Conservation (phyloP, 345 rosid species). For the Eucalyptus melliodora region DNA sequence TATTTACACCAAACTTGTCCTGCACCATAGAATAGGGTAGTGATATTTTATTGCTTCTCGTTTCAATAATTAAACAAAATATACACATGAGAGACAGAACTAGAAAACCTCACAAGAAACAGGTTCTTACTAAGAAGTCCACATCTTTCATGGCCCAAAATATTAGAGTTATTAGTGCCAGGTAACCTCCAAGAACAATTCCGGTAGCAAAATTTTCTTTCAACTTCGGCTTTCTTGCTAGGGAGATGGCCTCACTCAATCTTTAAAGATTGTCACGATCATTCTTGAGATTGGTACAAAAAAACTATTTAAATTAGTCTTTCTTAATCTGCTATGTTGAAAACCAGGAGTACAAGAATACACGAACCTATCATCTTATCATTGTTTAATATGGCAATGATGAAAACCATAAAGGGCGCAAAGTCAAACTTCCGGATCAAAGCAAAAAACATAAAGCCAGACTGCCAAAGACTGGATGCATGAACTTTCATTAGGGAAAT, state of each 20-base stretch:
- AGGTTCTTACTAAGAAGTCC: constrained; percentile 39
- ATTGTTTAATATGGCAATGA: constrained; percentile 78
- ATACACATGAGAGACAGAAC: background rate
- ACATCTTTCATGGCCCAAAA: constrained; percentile 76
- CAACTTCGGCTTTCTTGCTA: constrained; percentile 81
- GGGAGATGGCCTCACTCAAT: constrained; percentile 77
- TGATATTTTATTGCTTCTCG: background rate
- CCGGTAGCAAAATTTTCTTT: constrained; percentile 70
- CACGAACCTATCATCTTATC: constrained; percentile 19
- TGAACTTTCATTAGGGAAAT: background rate
- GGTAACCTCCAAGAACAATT: constrained; percentile 66
- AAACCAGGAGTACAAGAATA: background rate
- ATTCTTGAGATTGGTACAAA: constrained; percentile 22
- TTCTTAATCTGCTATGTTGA: background rate
- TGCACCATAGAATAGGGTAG: constrained; percentile 1
- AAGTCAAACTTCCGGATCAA: constrained; percentile 85
- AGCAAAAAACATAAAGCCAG: constrained; percentile 81
- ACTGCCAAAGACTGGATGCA: constrained; percentile 16
- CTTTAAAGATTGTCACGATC: constrained; percentile 83
- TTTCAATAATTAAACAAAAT: background rate
- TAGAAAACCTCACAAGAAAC: background rate
- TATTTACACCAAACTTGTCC: constrained; percentile 46
- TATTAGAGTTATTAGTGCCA: constrained; percentile 72
- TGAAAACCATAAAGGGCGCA: constrained; percentile 84
- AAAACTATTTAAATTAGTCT: background rate